Percentiles rank a stretch among this genome's conserved stretches.
Conservation (phyloP, 768 basidiomycete species). For the Xanthoconium stramineum region DNA sequence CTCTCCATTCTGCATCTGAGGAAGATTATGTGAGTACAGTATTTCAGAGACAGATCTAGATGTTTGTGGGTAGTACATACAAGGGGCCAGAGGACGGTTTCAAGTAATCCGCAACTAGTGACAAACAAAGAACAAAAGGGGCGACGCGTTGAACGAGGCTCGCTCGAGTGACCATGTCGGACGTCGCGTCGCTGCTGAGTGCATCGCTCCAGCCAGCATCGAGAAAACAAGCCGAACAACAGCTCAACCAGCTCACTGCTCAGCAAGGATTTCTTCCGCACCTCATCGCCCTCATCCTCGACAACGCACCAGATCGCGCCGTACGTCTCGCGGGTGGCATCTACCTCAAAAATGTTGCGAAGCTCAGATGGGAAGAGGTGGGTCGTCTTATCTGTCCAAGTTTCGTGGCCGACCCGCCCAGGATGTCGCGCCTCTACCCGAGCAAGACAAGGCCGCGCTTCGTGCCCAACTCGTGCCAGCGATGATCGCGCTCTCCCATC, state of each 20-base stretch:
- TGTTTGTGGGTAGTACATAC: no score
- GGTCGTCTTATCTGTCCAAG: constrained; percentile 15
- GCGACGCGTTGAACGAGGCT: no score
- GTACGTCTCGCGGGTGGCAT: constrained; percentile 83
- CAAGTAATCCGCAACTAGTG: no score
- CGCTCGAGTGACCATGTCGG: constrained; percentile 45
- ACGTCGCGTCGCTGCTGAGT: constrained; percentile 66
- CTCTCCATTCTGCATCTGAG: no score
- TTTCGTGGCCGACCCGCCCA: constrained; percentile 25
- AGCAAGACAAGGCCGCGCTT: constrained; percentile 69
- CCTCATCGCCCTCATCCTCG: constrained; percentile 75
- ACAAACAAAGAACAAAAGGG: no score
- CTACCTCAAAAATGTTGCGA: constrained; percentile 90
- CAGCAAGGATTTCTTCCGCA: constrained; percentile 79
- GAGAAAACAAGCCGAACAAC: constrained; percentile 79
- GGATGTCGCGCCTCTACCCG: constrained; percentile 71
- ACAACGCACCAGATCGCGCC: constrained; percentile 58
- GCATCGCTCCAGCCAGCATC: constrained; percentile 67
- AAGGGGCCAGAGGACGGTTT: no score
- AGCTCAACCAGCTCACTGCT: constrained; percentile 58
- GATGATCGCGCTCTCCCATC: constrained; percentile 81
- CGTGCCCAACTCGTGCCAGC: constrained; percentile 81
- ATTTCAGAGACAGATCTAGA: no score
- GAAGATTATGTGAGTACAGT: no score
- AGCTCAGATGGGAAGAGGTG: constrained; percentile 87